Conservation (phyloP, 306 rosid genomes). For the Vicia villosa region DNA sequence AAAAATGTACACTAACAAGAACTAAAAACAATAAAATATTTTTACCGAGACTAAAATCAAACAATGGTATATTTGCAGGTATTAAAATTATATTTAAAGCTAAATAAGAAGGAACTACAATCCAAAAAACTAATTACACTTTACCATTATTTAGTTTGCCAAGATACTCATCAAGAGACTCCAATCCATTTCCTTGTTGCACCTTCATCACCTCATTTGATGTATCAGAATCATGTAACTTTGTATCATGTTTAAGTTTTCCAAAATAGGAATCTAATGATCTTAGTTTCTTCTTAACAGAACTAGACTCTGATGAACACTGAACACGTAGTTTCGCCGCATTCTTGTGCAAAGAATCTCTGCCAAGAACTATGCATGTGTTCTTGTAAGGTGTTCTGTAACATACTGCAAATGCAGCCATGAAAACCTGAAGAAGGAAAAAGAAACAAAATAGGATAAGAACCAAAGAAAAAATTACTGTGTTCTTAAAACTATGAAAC, state of each 20-base stretch:
- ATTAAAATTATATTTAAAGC: too few species aligned
- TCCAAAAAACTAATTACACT: too few species aligned
- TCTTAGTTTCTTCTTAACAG: constrained; percentile 56
- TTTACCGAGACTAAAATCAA: neutral
- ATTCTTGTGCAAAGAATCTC: neutral
- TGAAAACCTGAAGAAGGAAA: constrained; percentile 45
- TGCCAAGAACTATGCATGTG: constrained; percentile 7
- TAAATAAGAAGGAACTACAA: too few species aligned
- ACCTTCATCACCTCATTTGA: constrained; percentile 43
- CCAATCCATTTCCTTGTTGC: constrained; percentile 41
- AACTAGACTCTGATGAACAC: constrained; percentile 44
- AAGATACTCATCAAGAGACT: constrained; percentile 71
- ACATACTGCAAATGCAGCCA: constrained; percentile 62
- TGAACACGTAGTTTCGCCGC: constrained; percentile 26
- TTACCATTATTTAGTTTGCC: constrained; percentile 62
- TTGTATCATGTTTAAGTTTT: constrained; percentile 51
- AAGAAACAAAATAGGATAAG: neutral
- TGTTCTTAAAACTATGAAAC: constrained; percentile 1
- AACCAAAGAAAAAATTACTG: neutral
- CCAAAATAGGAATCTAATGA: constrained; percentile 67
- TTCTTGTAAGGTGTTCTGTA: constrained; percentile 47
- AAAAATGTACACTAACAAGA: neutral
- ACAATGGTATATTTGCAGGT: too few species aligned
- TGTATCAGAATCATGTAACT: constrained; percentile 29
- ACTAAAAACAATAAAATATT: neutral